phyloP scores from a whole-genome alignment of 345 rosid genomes.

The Brassica cretica region DNA sequence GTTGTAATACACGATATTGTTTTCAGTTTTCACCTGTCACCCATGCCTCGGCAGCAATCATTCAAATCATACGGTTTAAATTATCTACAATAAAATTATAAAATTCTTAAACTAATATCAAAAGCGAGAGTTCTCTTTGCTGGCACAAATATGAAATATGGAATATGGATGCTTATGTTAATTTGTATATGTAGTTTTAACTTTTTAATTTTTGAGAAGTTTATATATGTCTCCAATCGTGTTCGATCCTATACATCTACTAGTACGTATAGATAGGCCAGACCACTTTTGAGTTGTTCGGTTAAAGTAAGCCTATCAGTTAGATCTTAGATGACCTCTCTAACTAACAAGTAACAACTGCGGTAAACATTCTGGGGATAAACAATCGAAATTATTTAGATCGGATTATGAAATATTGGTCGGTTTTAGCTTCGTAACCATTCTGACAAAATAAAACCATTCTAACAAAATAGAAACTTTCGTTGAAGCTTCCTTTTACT shows the following conservation, averaged over 20 bases:
- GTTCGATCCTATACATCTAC: background rate
- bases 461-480: background rate
- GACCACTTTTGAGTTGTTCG: background rate
- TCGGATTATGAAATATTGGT: no score
- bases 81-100: background rate
- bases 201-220: background rate
- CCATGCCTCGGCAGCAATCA: background rate
- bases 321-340: background rate
- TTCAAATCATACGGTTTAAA: conserved; percentile 6
- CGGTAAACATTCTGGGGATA: background rate
- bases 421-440: no score
- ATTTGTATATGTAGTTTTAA: conserved; percentile 5
- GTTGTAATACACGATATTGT: background rate
- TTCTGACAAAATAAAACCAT: no score
- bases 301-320: background rate
- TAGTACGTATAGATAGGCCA: background rate
- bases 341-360: background rate
- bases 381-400: no score
- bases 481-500: background rate
- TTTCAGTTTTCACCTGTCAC: conserved; percentile 13
- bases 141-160: conserved; percentile 15
- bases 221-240: background rate
- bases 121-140: conserved; percentile 25
- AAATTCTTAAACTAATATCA: conserved; percentile 18
- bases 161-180: conserved; percentile 14